Base-by-base conservation (phyloP, 176 grass and related monocot species). In the Panicum miliaceum region DNA sequence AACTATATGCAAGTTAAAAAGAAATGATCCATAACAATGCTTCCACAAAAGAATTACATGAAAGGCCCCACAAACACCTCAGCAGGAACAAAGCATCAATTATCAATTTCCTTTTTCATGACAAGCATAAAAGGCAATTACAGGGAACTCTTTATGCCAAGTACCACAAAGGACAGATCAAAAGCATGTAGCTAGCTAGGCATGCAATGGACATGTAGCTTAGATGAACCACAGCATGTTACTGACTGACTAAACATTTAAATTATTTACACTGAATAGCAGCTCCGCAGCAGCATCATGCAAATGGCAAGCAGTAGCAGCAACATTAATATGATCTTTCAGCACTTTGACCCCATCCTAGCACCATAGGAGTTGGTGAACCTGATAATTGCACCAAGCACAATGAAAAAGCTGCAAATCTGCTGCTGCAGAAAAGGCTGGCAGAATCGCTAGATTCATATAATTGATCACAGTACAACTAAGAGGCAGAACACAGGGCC, bases 391-490 rank as follows among this genome's bases (percentile, higher is more conserved):
- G 88, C 11, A 87, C 81, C 77, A 85, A 70, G 59, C 65, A 84
- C 34, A 84, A 58, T 80, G 42, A 62, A 92, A 88, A 90, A 78
- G 88, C 91, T 90, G 81, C 51, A 78, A 82, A 82, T 77, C 81
- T 87, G 82, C 81, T 90, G 77, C 77, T 68, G 51, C 50, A 63
- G 42, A 89, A 86, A 92, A 92, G 87, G 66, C 81, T 87, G 87
- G 87, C 69, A 77, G 86, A 74, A 81, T 90, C 70, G 51, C 65
- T 42, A 84, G 64, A 76, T 87, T 80, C 91, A 90, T 90, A 87
- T 90, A 87, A 90, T 92, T 92, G 91, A 85, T 86, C 58, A 90
- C 76, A 81, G 87, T 84, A 84, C 81, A 84, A 18, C 73, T 87
- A 40, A 81, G 46, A 76, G 65, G 61, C 38, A 81, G 19, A 84